Conservation (phyloP, 2,329 filamentous ascomycete species). For the Aspergillus sp. region DNA sequence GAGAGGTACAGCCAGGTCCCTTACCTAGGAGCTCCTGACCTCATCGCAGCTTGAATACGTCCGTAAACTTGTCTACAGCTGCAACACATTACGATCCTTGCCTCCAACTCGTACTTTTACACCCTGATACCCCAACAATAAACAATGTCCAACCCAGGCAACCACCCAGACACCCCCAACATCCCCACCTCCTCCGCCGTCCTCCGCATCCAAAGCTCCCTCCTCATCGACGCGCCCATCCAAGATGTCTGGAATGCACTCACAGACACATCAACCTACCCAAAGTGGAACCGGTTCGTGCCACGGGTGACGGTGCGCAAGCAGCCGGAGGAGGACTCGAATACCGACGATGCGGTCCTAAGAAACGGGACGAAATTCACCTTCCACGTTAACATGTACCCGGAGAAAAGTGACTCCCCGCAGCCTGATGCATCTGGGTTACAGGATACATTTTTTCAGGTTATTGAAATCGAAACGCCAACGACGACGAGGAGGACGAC, state of each 20-base stretch:
- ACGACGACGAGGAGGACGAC: conserved; percentile 4
- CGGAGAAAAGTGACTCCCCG: conserved; percentile 21
- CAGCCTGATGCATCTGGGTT: conserved; percentile 23
- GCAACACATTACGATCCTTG: background rate
- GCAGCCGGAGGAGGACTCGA: conserved; percentile 28
- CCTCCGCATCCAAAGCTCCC: conserved; percentile 34
- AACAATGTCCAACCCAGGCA: background rate
- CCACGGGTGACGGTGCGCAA: conserved; percentile 46
- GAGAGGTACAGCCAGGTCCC: background rate
- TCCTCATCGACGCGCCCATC: conserved; percentile 41
- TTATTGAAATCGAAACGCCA: conserved; percentile 36
- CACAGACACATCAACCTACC: conserved; percentile 47
- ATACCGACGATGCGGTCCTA: conserved; percentile 18
- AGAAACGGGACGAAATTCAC: conserved; percentile 45
- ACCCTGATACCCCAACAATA: background rate
- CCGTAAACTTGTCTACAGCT: background rate
- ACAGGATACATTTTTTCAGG: conserved; percentile 20
- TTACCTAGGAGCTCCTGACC: background rate
- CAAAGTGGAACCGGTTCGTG: conserved; percentile 50
- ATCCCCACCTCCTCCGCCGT: conserved; percentile 31
- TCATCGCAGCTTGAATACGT: background rate
- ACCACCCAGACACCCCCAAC: conserved; percentile 25
- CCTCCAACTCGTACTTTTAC: background rate
- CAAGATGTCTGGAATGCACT: conserved; percentile 45
- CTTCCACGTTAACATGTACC: conserved; percentile 46